Base-by-base conservation (phyloP, 2,329 filamentous ascomycete species). In the Teratosphaeria epicoccoides region DNA sequence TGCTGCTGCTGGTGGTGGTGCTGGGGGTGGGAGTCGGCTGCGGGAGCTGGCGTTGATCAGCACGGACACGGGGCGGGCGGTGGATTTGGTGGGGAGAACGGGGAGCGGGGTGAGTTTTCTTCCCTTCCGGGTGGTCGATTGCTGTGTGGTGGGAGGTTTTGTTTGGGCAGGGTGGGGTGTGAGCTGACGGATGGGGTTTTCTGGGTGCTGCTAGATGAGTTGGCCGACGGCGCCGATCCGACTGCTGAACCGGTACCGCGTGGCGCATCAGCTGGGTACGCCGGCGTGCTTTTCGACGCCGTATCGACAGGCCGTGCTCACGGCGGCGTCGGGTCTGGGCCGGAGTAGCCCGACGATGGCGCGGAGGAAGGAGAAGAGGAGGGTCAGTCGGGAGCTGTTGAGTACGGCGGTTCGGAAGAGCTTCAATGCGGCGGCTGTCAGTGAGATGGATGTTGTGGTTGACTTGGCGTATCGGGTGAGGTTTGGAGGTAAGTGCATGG, bases 401-500 rank as follows among this genome's bases (percentile, higher is more conserved):
- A 84, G 85, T 7, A 76, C 82, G 58, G 77, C 80, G 1, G 84
- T 90, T 47, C 77, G 87, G 57, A 90, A 88, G 67, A 86, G 93
- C 69, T 93, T 93, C 72, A 93, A 93, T 65, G 82, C 81, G 28
- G 76, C 87, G 58, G 85, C 84, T 14, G 80, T 91, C 40, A 84
- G 83, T 57, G 88, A 94, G 72, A 88, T 84, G 64, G 87, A 93
- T 61, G 83, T 89, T 58, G 85, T 93, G 52, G 85, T 90, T 52
- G 85, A 87, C 57, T 81, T 88, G 65, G 74, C 89, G 55, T 87
- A 88, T 74, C 85, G 82, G 64, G 77, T 87, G 25, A 76, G 77
- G 63, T 78, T 76, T 57, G 75, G 81, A 55, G 78, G 79, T 70
- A 71, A 65, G 64, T 61, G 50, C 33, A n/a, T n/a, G n/a, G n/a